A percentile compares a stretch with the other conserved stretches of the same genome.
Conservation (phyloP, 306 rosid species). For the Vigna nakashimae region DNA sequence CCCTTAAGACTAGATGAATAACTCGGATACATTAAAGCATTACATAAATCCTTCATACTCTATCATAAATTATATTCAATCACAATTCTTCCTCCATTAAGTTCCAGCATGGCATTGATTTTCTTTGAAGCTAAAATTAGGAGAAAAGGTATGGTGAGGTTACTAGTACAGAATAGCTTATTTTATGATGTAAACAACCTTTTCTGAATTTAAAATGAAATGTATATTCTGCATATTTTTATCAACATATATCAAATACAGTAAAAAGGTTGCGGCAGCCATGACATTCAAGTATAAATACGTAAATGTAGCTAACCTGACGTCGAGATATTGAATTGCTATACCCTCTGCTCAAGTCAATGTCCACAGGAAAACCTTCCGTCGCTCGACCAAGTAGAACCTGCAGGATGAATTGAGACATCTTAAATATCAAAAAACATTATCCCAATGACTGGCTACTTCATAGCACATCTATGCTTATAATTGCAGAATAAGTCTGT, state of each 20-base stretch:
- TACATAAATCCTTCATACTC: conserved; percentile 11
- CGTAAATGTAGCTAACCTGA: conserved; percentile 66
- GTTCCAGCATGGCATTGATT: conserved; percentile 10
- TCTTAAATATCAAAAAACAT: conserved; percentile 13
- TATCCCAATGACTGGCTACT: conserved; percentile 5
- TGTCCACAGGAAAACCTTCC: conserved; percentile 71
- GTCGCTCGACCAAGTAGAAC: conserved; percentile 93
- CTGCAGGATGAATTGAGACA: conserved; percentile 50
- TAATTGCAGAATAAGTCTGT: conserved; percentile 26
- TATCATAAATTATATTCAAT: background rate
- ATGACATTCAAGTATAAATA: conserved; percentile 11
- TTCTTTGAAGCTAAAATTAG: conserved; percentile 29
- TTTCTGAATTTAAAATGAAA: conserved; percentile 24
- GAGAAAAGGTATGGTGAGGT: conserved; percentile 27
- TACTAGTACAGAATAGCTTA: conserved; percentile 15
- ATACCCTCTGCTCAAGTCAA: conserved; percentile 83
- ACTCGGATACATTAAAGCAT: conserved; percentile 19
- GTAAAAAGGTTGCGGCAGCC: conserved; percentile 25
- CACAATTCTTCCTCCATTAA: background rate
- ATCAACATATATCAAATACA: conserved; percentile 30
- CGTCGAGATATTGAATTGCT: conserved; percentile 84
- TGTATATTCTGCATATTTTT: conserved; percentile 27
- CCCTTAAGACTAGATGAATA: conserved; percentile 6
- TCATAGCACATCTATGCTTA: conserved; percentile 25
- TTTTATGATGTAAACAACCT: conserved; percentile 3